Evolutionary conservation across 768 basidiomycete genomes (phyloP).

Genomic region (Leccinum variicolor): DNA sequence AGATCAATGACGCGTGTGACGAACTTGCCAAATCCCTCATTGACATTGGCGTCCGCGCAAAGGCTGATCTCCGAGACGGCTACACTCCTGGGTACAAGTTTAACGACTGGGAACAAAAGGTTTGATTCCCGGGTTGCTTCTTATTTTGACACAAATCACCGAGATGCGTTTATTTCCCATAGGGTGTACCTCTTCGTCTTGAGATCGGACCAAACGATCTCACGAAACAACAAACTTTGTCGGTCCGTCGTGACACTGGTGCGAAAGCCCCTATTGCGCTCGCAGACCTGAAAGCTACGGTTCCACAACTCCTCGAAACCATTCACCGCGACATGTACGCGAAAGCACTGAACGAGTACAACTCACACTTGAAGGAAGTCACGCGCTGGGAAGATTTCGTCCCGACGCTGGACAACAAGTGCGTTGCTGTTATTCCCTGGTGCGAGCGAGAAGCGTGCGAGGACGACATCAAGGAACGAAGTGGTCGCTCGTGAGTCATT

Average conservation of each 20-base stretch:
- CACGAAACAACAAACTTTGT: constrained; percentile 72
- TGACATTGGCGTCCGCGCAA: constrained; percentile 74
- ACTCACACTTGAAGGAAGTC: constrained; percentile 65
- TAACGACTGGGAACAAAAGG: constrained; percentile 99
- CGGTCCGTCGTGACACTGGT: constrained; percentile 81
- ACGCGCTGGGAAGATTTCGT: constrained; percentile 92
- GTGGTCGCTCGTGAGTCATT: constrained; percentile 65
- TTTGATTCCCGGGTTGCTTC: constrained; percentile 26
- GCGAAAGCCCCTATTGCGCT: constrained; percentile 55
- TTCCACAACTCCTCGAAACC: constrained; percentile 70
- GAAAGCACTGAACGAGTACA: constrained; percentile 71
- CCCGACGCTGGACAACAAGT: constrained; percentile 85
- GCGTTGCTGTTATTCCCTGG: constrained; percentile 90
- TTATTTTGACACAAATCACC: background rate
- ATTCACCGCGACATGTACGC: constrained; percentile 90
- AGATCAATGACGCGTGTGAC: constrained; percentile 75
- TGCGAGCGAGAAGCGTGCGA: constrained; percentile 92
- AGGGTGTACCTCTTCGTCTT: constrained; percentile 96
- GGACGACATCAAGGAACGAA: constrained; percentile 97
- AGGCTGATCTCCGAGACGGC: constrained; percentile 89
- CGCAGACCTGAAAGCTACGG: constrained; percentile 41
- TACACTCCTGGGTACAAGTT: constrained; percentile 99
- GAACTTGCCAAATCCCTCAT: constrained; percentile 72
- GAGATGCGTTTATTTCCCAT: constrained; percentile 1
- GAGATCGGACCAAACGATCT: constrained; percentile 96